Conservation (phyloP, 345 rosid species). For the Sonneratia caseolaris region DNA sequence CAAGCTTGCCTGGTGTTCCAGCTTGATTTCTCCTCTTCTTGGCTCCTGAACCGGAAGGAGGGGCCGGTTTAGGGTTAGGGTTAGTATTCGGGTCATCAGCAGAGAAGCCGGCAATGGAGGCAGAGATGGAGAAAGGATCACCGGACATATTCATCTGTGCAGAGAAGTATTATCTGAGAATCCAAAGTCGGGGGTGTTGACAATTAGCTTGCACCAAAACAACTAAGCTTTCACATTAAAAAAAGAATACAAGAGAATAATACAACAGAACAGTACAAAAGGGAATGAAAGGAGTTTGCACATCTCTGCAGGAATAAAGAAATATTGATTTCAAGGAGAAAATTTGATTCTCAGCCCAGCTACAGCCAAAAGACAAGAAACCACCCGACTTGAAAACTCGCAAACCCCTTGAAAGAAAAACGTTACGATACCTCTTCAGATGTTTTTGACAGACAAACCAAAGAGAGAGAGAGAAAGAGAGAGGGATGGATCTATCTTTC, state of each 20-base stretch:
- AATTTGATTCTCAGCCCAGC: neutral
- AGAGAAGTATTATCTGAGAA: slow-evolving; percentile 12
- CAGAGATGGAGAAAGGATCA: slow-evolving; percentile 36
- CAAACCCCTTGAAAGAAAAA: neutral
- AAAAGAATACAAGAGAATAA: slow-evolving; percentile 2
- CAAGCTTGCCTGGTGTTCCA: slow-evolving; percentile 61
- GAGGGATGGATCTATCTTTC: neutral
- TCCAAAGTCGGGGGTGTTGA: neutral
- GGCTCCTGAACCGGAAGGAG: neutral
- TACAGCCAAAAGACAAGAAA: slow-evolving; percentile 5
- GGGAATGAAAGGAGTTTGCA: slow-evolving; percentile 3
- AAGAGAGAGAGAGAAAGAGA: slow-evolving; percentile 2
- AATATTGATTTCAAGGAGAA: neutral
- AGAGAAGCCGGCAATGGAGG: slow-evolving; percentile 27
- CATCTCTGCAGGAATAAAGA: neutral
- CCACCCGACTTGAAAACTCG: neutral
- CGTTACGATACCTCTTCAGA: neutral
- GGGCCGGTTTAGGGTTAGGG: slow-evolving; percentile 34
- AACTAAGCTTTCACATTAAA: neutral
- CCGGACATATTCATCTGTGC: slow-evolving; percentile 49
- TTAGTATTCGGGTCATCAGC: slow-evolving; percentile 36
- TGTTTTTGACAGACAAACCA: neutral
- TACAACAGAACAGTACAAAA: neutral
- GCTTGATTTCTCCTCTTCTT: slow-evolving; percentile 64
- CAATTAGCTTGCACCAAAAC: neutral